These are phyloP conservation scores for Cardamine resedifolia DNA, from an alignment of 345 rosid species.

Conservation along the genomic window DNA sequence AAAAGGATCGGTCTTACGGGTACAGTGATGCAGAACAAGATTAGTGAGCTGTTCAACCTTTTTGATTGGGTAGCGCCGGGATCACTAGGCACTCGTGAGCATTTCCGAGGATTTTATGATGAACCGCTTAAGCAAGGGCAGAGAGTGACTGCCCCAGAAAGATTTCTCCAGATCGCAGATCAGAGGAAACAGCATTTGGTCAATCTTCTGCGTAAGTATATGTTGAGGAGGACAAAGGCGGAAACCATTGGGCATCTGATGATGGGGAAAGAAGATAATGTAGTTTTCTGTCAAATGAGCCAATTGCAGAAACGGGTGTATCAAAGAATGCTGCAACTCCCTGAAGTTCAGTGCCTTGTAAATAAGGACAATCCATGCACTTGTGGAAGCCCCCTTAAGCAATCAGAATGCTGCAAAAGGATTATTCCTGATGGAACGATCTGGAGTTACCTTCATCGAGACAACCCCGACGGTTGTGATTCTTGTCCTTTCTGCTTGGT, in stretches of 20 bases:
- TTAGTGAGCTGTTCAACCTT: conserved; percentile 83
- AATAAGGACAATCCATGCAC: conserved; percentile 83
- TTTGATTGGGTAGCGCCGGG: conserved; percentile 93
- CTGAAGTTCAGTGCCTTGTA: conserved; percentile 83
- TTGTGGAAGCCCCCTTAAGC: conserved; percentile 92
- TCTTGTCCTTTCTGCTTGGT: conserved; percentile 97
- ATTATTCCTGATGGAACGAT: conserved; percentile 80
- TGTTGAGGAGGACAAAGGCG: conserved; percentile 94
- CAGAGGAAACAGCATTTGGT: conserved; percentile 79
- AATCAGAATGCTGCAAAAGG: conserved; percentile 89
- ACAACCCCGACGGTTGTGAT: conserved; percentile 84
- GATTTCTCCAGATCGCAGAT: conserved; percentile 72
- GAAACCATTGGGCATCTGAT: conserved; percentile 93
- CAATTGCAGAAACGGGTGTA: conserved; percentile 80
- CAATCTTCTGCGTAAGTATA: conserved; percentile 63
- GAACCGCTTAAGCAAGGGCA: conserved; percentile 94
- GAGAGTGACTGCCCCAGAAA: conserved; percentile 78
- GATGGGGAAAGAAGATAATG: conserved; percentile 99
- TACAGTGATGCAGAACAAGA: conserved; percentile 90
- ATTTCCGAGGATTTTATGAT: conserved; percentile 79
- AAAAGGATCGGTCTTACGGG: conserved; percentile 87
- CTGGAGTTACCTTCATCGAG: conserved; percentile 88
- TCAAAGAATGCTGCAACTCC: conserved; percentile 75
- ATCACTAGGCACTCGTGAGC: conserved; percentile 83
- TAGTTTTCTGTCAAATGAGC: conserved; percentile 92